phyloP scores from a whole-genome alignment of 495 filamentous ascomycete species.

The Hypoxylon subgilvum region DNA sequence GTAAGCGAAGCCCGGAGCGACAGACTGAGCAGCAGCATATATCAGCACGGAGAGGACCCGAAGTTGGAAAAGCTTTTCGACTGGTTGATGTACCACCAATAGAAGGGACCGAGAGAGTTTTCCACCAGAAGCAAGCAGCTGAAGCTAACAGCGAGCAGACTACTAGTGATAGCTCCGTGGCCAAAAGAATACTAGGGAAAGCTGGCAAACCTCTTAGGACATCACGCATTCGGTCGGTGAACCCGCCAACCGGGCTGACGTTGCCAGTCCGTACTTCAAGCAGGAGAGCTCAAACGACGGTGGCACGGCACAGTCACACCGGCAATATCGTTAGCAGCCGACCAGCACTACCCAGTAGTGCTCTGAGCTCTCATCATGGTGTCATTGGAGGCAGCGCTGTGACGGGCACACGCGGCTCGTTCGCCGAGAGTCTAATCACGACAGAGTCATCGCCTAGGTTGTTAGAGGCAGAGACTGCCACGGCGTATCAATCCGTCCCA shows the following conservation, averaged over 20 bases:
- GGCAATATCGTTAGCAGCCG: not conserved
- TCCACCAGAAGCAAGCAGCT: conserved; percentile 1
- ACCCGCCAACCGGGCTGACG: conserved; percentile 1
- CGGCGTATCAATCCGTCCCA: conserved; percentile 34
- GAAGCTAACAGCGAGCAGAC: not conserved
- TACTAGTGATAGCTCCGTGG: not conserved
- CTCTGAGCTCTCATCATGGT: conserved; percentile 5
- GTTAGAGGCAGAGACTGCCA: conserved; percentile 36
- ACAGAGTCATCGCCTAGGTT: conserved; percentile 34
- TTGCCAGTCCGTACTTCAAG: conserved; percentile 39
- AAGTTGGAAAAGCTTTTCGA: not conserved
- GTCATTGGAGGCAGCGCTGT: not conserved
- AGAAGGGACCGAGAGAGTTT: not conserved
- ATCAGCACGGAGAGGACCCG: not conserved
- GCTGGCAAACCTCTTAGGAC: not conserved
- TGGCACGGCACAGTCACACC: not conserved
- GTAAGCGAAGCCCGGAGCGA: not conserved
- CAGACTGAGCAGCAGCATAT: not conserved
- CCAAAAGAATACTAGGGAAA: not conserved
- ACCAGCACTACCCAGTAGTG: conserved; percentile 2
- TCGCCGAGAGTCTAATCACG: conserved; percentile 37
- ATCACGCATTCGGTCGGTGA: conserved; percentile 7
- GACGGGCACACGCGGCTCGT: conserved; percentile 18
- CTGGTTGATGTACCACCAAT: conserved; percentile 5
- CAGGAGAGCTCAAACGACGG: conserved; percentile 9